phyloP scores from a whole-genome alignment of 2,329 filamentous ascomycete species.

The Penicillium psychrosexuale region DNA sequence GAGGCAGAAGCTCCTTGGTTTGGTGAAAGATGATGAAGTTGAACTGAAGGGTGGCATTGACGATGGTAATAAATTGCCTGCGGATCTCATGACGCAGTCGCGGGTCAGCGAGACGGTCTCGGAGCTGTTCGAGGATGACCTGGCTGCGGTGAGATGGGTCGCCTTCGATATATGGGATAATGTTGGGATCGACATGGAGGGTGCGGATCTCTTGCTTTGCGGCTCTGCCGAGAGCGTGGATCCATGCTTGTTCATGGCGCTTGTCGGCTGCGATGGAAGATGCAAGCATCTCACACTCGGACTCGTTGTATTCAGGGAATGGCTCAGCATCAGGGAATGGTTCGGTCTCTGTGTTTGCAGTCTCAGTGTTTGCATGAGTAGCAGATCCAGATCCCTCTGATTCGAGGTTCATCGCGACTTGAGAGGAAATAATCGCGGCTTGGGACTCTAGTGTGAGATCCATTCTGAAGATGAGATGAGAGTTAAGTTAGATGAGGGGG shows the following conservation, averaged over 20 bases:
- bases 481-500: background rate
- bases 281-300: conserved; percentile 4
- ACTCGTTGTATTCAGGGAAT: conserved; percentile 29
- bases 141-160: conserved; percentile 3
- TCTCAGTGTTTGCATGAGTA: background rate
- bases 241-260: conserved; percentile 22
- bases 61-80: conserved; percentile 20
- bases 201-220: conserved; percentile 21
- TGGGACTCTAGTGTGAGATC: background rate
- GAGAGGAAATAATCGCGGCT: conserved; percentile 9
- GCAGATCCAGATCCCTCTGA: conserved; percentile 1
- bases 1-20: conserved; percentile 9
- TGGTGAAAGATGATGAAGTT: conserved; percentile 24
- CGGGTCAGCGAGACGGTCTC: conserved; percentile 12
- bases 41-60: conserved; percentile 22
- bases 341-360: conserved; percentile 9
- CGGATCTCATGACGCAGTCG: conserved; percentile 10
- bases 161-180: background rate
- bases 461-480: conserved; percentile 3
- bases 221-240: conserved; percentile 22
- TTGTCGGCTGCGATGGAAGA: conserved; percentile 9
- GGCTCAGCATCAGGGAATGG: conserved; percentile 29
- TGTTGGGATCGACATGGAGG: conserved; percentile 12
- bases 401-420: conserved; percentile 11
- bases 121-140: conserved; percentile 16